Conservation (phyloP, 805 yeast species). For the Cyberlindnera mrakii region DNA sequence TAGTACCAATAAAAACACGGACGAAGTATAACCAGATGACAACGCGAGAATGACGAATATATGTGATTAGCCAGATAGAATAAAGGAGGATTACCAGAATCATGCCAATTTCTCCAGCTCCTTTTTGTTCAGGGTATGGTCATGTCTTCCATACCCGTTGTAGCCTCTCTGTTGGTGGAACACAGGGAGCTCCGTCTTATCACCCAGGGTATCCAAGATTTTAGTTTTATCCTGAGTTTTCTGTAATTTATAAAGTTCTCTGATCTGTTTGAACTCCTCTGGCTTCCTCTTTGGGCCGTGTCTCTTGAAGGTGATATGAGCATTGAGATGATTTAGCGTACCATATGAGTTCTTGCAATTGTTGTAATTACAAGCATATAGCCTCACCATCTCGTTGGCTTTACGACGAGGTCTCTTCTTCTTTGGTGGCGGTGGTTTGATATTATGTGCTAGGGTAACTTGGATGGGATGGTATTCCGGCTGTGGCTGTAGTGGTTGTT, state of each 20-base stretch:
- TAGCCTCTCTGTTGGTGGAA: slow-evolving; percentile 25
- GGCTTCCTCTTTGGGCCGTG: slow-evolving; percentile 53
- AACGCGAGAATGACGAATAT: no score
- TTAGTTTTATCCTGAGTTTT: slow-evolving; percentile 22
- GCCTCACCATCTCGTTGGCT: slow-evolving; percentile 49
- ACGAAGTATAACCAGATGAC: no score
- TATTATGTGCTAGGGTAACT: not conserved
- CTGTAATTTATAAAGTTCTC: slow-evolving; percentile 38
- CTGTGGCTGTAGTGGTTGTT: slow-evolving; percentile 1
- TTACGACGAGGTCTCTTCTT: slow-evolving; percentile 46
- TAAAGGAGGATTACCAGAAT: no score
- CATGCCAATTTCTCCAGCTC: slow-evolving; percentile 4
- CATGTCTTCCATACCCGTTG: slow-evolving; percentile 24
- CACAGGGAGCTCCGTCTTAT: slow-evolving; percentile 13
- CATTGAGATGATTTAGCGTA: slow-evolving; percentile 52
- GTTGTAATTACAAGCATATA: slow-evolving; percentile 42
- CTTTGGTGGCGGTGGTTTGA: slow-evolving; percentile 10
- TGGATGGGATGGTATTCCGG: not conserved
- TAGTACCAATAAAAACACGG: no score
- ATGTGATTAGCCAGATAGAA: no score
- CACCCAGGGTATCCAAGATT: slow-evolving; percentile 15
- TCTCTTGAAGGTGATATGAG: slow-evolving; percentile 46
- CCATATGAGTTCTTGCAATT: slow-evolving; percentile 52
- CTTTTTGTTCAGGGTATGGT: slow-evolving; percentile 18
- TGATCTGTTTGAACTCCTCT: slow-evolving; percentile 45